Base-by-base conservation (phyloP, 176 grass and related monocot species). In the maize (Zea mays) region DNA sequence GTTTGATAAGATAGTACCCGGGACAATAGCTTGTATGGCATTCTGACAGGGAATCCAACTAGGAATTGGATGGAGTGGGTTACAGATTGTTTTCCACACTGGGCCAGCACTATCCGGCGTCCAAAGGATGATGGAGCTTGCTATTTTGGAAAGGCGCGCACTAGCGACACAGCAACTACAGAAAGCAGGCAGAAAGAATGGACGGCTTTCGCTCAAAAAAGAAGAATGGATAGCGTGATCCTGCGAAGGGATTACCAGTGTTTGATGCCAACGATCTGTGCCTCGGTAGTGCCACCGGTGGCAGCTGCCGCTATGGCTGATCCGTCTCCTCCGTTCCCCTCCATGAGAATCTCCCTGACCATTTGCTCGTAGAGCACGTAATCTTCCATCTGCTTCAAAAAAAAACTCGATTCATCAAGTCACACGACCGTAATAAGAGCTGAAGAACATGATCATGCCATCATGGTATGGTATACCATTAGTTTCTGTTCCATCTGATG, bases 301-400 rank as follows among this genome's bases (percentile, higher is more conserved):
- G 54, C 48, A 8, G 27, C 68, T 14, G 14, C 49, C 10, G 63
- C 38, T 16, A 10, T 76, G 41, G 33, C 72, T 13, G 21, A 1
- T 46, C 79, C 57, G 57, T 78, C 48, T 3, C 35, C 71, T 9
- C 21, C 10, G 20, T 37, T 74, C 41, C 67, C 78, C 14, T 83
- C 84, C 38, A 84, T 47, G n/a, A 88, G 69, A 62, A 87, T 91
- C 72, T 89, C 72, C 72, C 55, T 84, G 70, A 97, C 57, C 67
- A 86, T 78, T 78, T 85, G 75, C 82, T 93, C 88, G 62, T 93
- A 97, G 2, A 79, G 36, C 72, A 16, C 35, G 35, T 93, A 97
- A 5, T 97, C 94, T 35, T 93, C 91, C 37, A 90, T 81, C 94
- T 97, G 90, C 50, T 43, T 61, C 56, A 55, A 44, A 46, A 72